Evolutionary conservation across 371 early-diverging fungal species (phyloP).

Genomic region (Mucor saturninus): DNA sequence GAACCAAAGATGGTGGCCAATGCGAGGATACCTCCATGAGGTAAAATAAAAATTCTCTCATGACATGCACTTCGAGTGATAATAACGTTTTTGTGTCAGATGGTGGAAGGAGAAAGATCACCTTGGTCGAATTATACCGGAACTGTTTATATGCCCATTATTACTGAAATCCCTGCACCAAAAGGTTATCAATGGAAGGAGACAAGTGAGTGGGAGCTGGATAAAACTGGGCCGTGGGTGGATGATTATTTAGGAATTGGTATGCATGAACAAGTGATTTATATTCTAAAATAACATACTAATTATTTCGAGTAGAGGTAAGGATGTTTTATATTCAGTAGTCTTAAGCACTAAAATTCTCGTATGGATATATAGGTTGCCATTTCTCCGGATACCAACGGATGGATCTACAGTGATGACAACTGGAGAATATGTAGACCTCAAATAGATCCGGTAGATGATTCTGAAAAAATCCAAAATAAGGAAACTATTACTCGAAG

Average conservation of each 20-base stretch:
- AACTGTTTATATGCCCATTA: constrained; percentile 14
- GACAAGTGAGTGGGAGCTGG: constrained; percentile 30
- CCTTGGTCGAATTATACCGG: constrained; percentile 33
- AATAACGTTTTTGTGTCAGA: constrained; percentile 4
- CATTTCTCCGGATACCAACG: constrained; percentile 32
- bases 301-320: constrained; percentile 5
- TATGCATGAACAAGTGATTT: not conserved
- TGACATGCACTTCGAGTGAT: not conserved
- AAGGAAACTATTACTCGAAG: constrained; percentile 19
- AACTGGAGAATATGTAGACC: constrained; percentile 23
- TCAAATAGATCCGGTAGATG: constrained; percentile 9
- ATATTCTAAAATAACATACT: not conserved
- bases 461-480: constrained; percentile 9
- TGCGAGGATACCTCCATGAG: constrained; percentile 19
- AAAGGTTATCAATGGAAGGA: constrained; percentile 28
- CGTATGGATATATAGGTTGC: constrained; percentile 2
- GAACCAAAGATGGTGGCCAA: constrained; percentile 35
- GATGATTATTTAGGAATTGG: constrained; percentile 26
- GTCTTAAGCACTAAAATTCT: not conserved
- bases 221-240: constrained; percentile 34
- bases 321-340: not conserved
- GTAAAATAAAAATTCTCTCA: not conserved
- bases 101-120: constrained; percentile 20
- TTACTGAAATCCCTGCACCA: constrained; percentile 29
- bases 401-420: constrained; percentile 40